Percentiles rank a stretch among this genome's conserved stretches.
Conservation (phyloP, 805 yeast species). For the Saturnispora hagleri region DNA sequence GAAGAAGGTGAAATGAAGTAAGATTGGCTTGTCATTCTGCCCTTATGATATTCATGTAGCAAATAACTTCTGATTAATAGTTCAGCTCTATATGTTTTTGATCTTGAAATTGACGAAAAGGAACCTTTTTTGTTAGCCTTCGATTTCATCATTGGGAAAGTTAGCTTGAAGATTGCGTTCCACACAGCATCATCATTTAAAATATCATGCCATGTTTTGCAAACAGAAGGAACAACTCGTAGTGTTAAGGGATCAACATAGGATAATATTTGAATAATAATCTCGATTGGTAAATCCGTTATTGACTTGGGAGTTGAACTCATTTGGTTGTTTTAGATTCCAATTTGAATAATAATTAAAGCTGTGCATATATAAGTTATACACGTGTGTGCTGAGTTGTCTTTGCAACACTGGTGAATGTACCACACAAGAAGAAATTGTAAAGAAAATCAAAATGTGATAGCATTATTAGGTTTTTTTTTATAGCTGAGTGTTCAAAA, state of each 20-base stretch:
- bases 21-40: slow-evolving; percentile 5
- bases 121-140: slow-evolving; percentile 10
- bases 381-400: neutral
- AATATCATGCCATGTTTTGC: slow-evolving; percentile 38
- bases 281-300: slow-evolving; percentile 36
- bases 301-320: neutral
- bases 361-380: neutral
- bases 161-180: slow-evolving; percentile 35
- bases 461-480: neutral
- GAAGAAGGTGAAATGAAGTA: slow-evolving; percentile 6
- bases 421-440: neutral
- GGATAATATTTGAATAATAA: slow-evolving; percentile 36
- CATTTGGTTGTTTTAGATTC: neutral
- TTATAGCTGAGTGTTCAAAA: neutral
- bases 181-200: slow-evolving; percentile 39
- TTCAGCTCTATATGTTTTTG: slow-evolving; percentile 39
- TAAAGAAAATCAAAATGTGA: neutral
- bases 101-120: slow-evolving; percentile 38
- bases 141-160: slow-evolving; percentile 26
- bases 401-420: neutral
- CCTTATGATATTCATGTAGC: slow-evolving; percentile 11
- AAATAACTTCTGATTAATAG: slow-evolving; percentile 32
- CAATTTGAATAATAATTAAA: neutral
- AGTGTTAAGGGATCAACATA: slow-evolving; percentile 38
- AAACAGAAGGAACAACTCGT: slow-evolving; percentile 34